Base-by-base conservation (phyloP, 352 stramenopile genomes). In the Saprolegnia diclina region DNA sequence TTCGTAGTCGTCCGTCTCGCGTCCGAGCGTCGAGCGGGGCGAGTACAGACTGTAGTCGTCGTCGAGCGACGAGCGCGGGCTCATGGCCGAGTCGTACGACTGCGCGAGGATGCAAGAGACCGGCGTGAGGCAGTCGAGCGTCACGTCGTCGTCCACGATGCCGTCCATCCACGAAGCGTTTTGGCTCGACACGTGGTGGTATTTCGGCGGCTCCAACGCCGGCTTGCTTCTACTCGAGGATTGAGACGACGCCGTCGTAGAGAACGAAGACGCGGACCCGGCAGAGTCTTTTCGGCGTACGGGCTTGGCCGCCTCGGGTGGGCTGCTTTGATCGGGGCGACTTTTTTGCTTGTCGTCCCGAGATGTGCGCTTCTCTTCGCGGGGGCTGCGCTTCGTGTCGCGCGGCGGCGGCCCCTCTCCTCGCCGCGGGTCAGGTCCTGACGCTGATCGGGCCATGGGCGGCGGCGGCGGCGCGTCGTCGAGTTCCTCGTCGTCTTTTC, bases 101-200 rank as follows among this genome's bases (percentile, higher is more conserved):
- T 59, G 52, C 16, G 52, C 52, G 52, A 59, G 52, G 35, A 59
- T 59, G 52, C 52, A 59, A 59, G 52, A 59, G 13, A 59, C 52
- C 1, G 52, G 52, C 2, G 52, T 59, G 35, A 59, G 52, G 52
- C 52, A 59, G 52, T 59, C 52, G 3, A 59, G 52, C 13, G 52
- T 59, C 19, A 59, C 24, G 35, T 59, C 52, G 35, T 59, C 52
- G 52, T 59, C 52, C 1, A 59, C 52, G 52, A 59, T 59, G n/a
- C 52, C 52, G 52, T 59, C 52, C 52, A 59, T 59, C 52, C 52
- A 59, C 11, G 52, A 59, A 7, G 52, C 35, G 9, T 59, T 59
- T 24, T 59, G 52, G 52, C 52, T 59, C 19, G 52, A 59, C 35
- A 59, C 52, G 19, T 26, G 52, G n/a, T 59, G 52, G 35, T 59